phyloP scores from a whole-genome alignment of 257 asterid species.

The Ophiorrhiza pumila region DNA sequence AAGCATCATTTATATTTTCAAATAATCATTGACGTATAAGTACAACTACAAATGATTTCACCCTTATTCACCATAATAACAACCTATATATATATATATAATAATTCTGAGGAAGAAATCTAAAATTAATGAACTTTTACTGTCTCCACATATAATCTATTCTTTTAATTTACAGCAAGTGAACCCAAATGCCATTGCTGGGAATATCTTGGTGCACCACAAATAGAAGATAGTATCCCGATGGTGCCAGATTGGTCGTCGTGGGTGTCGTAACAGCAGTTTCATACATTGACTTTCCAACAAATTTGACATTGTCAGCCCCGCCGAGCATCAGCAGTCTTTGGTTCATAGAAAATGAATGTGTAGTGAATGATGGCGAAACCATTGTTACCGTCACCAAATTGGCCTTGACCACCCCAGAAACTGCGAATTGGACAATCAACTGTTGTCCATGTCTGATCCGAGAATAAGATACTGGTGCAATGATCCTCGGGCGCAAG shows the following conservation, averaged over 20 bases:
- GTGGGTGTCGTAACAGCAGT: constrained; percentile 19
- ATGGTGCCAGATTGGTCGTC: constrained; percentile 22
- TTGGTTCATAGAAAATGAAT: constrained; percentile 48
- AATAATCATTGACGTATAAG: no score
- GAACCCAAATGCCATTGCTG: constrained; percentile 43
- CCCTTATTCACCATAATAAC: no score
- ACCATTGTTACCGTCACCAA: constrained; percentile 36
- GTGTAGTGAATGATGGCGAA: constrained; percentile 40
- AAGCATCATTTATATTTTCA: no score
- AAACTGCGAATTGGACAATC: constrained; percentile 11
- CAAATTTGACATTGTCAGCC: constrained; percentile 3
- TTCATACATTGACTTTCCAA: constrained; percentile 20
- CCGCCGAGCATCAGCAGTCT: constrained; percentile 26
- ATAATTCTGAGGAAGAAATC: no score
- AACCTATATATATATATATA: no score
- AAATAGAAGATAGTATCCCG: constrained; percentile 35
- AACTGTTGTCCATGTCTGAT: constrained; percentile 19
- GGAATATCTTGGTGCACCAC: constrained; percentile 42
- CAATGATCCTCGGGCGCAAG: constrained; percentile 23
- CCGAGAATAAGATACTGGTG: constrained; percentile 19
- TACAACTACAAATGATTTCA: no score
- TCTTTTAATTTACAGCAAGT: constrained; percentile 27
- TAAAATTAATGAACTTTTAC: no score
- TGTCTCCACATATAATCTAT: no score
- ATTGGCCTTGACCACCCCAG: constrained; percentile 1